These are phyloP conservation scores for Chimonanthus praecox DNA, from an alignment of 164 flowering plant species.

Conservation along the genomic window DNA sequence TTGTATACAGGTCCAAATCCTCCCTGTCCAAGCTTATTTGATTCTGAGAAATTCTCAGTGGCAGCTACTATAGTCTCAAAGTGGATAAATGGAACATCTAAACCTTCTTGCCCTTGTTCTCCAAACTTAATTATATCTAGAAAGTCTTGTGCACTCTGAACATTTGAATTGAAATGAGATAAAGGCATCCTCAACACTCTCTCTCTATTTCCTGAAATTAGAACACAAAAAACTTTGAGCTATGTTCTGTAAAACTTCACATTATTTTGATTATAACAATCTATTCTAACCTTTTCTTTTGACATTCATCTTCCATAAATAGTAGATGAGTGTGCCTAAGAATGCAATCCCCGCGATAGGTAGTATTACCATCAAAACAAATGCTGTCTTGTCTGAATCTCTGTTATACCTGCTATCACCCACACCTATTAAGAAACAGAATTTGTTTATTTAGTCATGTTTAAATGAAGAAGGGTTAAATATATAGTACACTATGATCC, in stretches of 20 bases:
- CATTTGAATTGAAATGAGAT: background rate
- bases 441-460: background rate
- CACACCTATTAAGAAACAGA: background rate
- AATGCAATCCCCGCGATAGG: background rate
- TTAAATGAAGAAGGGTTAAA: background rate
- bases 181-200: background rate
- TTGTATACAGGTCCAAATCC: conserved; percentile 16
- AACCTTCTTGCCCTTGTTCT: background rate
- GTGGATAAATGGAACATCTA: conserved; percentile 1
- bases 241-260: background rate
- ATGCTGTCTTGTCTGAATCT: background rate
- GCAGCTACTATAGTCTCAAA: conserved; percentile 8
- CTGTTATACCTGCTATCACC: background rate
- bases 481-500: background rate
- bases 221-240: background rate
- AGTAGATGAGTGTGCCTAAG: background rate
- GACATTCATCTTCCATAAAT: background rate
- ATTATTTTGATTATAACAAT: background rate
- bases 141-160: background rate
- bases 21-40: conserved; percentile 13
- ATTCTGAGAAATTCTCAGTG: conserved; percentile 5
- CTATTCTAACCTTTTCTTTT: conserved; percentile 2
- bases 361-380: background rate
- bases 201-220: background rate
- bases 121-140: background rate